Evolutionary conservation across 805 yeast species (phyloP), one percentile per base, ranked within the genome.

Genomic region (Saccharomycopsis selenospora): DNA sequence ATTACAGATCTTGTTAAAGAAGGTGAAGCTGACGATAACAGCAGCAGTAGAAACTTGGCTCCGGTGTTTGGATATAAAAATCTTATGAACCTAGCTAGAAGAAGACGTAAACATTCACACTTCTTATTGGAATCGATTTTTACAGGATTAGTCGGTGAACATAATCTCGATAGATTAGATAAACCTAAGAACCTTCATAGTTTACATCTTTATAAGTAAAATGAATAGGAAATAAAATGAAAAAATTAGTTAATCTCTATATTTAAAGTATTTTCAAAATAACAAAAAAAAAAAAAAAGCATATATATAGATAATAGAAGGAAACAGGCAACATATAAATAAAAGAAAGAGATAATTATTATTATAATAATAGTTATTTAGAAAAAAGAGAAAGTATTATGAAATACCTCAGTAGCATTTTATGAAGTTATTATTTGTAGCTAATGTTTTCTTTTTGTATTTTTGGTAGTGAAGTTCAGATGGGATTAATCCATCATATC

Each of bases 401-500:
- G n/a, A n/a, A n/a, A n/a, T 27, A 13, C 11, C 13, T 27, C 30
- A 8, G 11, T 27, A 10, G 30, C 30, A 13, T 27, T 13, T 27
- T 13, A 8, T 27, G n/a, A n/a, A 27, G 11, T 27, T 27, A 27
- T 27, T 27, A 27, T 7, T 11, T 27, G 29, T 27, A 27, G 11
- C 29, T 27, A 11, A 11, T 11, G 7, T 27, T 27, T 27, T 27
- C 29, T 7, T 7, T 27, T 7, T 27, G 7, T 7, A 27, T 7
- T 27, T 27, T 7, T 7, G 7, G 10, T 27, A 27, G 29, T 11
- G 11, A 27, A 11, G 29, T 27, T 7, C 7, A 11, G 11, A 36
- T 7, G 17, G 13, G 13, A 20, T 23, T 51, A 51, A 28, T 36
- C 55, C 52, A 52, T 49, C 55, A 52, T 52, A 24, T 52, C 52